Base-by-base conservation (phyloP, 2,329 filamentous ascomycete species). In the Aspergillus aculeatus region DNA sequence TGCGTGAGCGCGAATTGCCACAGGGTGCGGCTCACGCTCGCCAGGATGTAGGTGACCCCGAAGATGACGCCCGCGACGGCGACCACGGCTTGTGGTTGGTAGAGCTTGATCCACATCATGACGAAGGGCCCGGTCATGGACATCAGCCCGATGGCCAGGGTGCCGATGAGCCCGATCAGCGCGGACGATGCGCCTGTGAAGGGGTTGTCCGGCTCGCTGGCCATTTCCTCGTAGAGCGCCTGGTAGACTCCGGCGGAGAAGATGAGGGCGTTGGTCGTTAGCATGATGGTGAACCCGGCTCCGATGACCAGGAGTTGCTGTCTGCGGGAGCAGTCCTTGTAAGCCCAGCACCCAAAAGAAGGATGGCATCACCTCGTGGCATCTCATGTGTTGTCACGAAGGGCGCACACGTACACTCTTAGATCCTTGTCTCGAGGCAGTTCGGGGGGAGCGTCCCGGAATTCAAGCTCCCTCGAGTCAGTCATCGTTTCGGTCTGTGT, bases 221-320 rank as follows among this genome's bases (percentile, higher is more conserved):
- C 61, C 68, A 77, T 69, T 29, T 71, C 66, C 61, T 77, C 73
- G 54, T 78, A 78, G 7, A 77, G 71, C 3, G 71, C 75, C 64
- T 78, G 75, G 54, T 77, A 79, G 32, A 78, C 73, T 12, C 77
- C 77, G 53, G 75, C 79, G 16, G 73, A 68, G 62, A 79, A 79
- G 53, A 73, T 70, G 14, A 77, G 67, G 11, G 73, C 74, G 56
- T 74, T 75, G 32, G 68, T 71, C 19, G 73, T 76, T 56, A 75
- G 72, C 62, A 72, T 75, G 9, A 73, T 63, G 14, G 68, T 62
- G 51, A 73, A 73, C 32, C 71, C 68, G 12, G 68, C 63, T 5
- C 52, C 58, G 14, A 70, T 62, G 31, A 71, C 59, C 6, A 65
- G 19, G 9, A 52, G 49, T 53, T 57, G 57, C 32, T 62, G 50